Evolutionary conservation across 176 grass and related monocot genomes (phyloP), one percentile per base, ranked within the genome.

Genomic region (Carex littledalei): DNA sequence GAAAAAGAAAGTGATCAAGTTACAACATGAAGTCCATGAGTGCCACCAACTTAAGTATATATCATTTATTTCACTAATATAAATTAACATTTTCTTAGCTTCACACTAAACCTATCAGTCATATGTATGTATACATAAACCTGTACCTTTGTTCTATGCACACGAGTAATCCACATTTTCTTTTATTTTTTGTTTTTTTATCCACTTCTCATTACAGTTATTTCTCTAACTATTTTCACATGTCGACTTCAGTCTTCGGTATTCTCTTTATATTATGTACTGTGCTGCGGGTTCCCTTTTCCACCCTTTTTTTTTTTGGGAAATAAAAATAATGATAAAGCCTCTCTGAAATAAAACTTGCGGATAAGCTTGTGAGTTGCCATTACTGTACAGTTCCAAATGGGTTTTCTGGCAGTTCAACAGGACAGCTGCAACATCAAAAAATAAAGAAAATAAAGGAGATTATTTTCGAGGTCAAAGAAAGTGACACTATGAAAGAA

Each of bases 401-500:
- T 66, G 81, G 81, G 39, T 83, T 83, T 83, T 83, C 81, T 83
- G 81, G 81, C 26, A 83, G 63, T 83, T 83, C 81, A 67, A 83
- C 41, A 50, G 61, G 81, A 83, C 61, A 83, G 60, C 81, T 83
- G 81, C 43, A 83, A 83, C 26, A 49, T 26, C 2, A 83, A 83
- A 68, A 53, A 82, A 81, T 5, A 63, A 37, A 64, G 11, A 63
- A 22, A 41, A 67, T 80, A 47, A 83, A 67, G 56, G n/a, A 24
- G 8, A 55, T 32, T 78, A 56, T 56, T 78, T 55, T 78, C 14
- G 3, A 78, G 49, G 12, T 55, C 45, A 77, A 77, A 54, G 47
- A 54, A 77, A 52, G 47, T 76, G 22, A 52, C 13, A 76, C 8
- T 53, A 77, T 16, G 14, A 50, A 52, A 56, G 12, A 78, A 2